Conservation (phyloP, 1,284 basidiomycete genomes). For the Bjerkandera adusta region DNA sequence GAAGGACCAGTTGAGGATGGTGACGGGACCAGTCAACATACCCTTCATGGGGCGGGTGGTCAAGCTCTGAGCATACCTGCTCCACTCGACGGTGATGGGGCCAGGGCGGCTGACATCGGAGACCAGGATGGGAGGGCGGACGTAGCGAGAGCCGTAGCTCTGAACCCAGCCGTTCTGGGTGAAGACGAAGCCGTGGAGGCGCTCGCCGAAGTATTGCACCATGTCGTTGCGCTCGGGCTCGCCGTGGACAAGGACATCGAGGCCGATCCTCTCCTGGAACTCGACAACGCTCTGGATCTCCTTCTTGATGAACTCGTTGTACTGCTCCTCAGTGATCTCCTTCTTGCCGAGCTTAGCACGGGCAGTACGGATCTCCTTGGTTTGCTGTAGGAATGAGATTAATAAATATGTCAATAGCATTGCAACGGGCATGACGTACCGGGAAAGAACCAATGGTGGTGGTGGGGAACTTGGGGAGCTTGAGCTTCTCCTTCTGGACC, state of each 20-base stretch:
- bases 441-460: constrained; percentile 99
- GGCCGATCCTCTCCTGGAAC: constrained; percentile 95
- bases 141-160: constrained; percentile 96
- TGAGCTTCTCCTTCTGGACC: constrained; percentile 86
- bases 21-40: constrained; percentile 96
- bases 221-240: constrained; percentile 99
- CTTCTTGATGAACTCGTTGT: constrained; percentile 98
- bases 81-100: constrained; percentile 98
- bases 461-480: constrained; percentile 96
- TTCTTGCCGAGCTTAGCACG: constrained; percentile 95
- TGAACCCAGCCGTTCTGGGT: constrained; percentile 99
- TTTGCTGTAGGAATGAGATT: constrained; percentile 61
- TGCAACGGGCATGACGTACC: constrained; percentile 38
- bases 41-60: constrained; percentile 98
- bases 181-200: constrained; percentile 94
- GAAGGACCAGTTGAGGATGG: constrained; percentile 99
- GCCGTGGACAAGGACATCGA: constrained; percentile 98
- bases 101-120: constrained; percentile 94
- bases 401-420: constrained; percentile 6
- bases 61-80: constrained; percentile 93
- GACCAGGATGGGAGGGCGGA: constrained; percentile 98
- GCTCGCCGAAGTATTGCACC: constrained; percentile 99
- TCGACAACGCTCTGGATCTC: constrained; percentile 94
- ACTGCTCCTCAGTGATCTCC: constrained; percentile 85
- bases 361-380: constrained; percentile 97